Percentiles rank a stretch among this genome's conserved stretches.
Conservation (phyloP, 352 stramenopile species). For the Phytophthora quininea region DNA sequence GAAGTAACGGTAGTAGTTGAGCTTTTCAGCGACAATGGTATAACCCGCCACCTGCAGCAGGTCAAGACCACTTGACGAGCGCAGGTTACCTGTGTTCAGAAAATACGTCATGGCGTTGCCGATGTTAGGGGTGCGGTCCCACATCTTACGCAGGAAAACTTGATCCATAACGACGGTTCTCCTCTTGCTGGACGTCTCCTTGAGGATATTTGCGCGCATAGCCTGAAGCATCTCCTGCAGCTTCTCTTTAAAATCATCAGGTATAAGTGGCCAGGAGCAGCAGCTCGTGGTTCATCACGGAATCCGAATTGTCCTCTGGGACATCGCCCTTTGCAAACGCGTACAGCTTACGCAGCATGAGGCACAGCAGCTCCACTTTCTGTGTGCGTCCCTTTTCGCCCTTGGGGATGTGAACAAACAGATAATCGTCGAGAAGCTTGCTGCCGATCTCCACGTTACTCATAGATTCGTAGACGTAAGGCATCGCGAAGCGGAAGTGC, state of each 20-base stretch:
- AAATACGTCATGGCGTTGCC: conserved; percentile 98
- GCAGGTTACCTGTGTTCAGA: conserved; percentile 98
- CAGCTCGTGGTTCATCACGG: conserved; percentile 98
- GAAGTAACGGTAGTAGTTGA: conserved; percentile 99
- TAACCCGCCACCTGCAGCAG: conserved; percentile 98
- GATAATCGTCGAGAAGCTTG: conserved; percentile 92
- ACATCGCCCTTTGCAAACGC: conserved; percentile 94
- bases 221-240: conserved; percentile 93
- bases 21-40: conserved; percentile 99
- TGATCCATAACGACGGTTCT: conserved; percentile 77
- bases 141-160: conserved; percentile 94
- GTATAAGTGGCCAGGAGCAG: conserved; percentile 95
- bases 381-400: conserved; percentile 86
- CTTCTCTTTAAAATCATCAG: conserved; percentile 99
- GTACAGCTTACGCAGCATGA: conserved; percentile 99
- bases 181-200: conserved; percentile 62
- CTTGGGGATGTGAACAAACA: conserved; percentile 97
- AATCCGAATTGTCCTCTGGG: conserved; percentile 98
- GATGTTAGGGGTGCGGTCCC: conserved; percentile 90
- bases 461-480: conserved; percentile 80
- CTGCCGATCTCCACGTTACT: conserved; percentile 92
- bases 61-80: conserved; percentile 97
- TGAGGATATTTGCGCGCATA: conserved; percentile 83
- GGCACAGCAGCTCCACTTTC: conserved; percentile 94
- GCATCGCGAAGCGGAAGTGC: conserved; percentile 94